These are phyloP conservation scores for Bauhinia variegata DNA, from an alignment of 306 rosid species.

Conservation along the genomic window DNA sequence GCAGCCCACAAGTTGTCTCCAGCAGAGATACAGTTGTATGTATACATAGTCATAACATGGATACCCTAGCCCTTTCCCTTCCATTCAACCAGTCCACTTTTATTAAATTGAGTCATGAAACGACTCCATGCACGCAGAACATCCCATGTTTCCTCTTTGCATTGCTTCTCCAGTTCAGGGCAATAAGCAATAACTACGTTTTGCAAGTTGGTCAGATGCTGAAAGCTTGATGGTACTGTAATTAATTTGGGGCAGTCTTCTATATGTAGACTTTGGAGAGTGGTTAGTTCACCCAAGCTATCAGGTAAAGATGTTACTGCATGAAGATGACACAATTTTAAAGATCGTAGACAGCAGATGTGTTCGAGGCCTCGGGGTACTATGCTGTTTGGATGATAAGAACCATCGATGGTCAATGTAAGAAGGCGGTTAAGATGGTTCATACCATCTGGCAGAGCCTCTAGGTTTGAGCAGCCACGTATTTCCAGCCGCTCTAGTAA, in stretches of 20 bases:
- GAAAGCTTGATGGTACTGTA: too few species aligned
- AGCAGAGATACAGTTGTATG: too few species aligned
- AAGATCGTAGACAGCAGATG: slow-evolving; percentile 10
- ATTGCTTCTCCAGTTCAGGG: neutral
- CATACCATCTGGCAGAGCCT: slow-evolving; percentile 8
- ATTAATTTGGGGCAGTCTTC: slow-evolving; percentile 1
- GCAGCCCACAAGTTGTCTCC: too few species aligned
- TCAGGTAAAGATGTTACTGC: slow-evolving; percentile 1
- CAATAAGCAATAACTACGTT: neutral
- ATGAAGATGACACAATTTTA: neutral
- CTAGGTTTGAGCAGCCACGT: neutral
- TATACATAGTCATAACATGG: too few species aligned
- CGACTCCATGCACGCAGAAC: neutral
- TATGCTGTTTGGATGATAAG: neutral
- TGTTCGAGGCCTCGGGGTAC: neutral
- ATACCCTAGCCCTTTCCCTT: too few species aligned
- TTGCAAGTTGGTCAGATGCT: too few species aligned
- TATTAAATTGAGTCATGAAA: neutral
- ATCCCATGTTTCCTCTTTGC: slow-evolving; percentile 3
- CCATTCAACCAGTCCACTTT: too few species aligned
- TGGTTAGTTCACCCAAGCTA: slow-evolving; percentile 1
- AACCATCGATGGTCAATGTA: neutral
- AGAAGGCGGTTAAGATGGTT: neutral
- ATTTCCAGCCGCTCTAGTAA: slow-evolving; percentile 7
- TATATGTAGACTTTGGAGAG: neutral